Evolutionary conservation across 2,329 filamentous ascomycete species (phyloP).

Genomic region (Stagonosporopsis rhizophila): DNA sequence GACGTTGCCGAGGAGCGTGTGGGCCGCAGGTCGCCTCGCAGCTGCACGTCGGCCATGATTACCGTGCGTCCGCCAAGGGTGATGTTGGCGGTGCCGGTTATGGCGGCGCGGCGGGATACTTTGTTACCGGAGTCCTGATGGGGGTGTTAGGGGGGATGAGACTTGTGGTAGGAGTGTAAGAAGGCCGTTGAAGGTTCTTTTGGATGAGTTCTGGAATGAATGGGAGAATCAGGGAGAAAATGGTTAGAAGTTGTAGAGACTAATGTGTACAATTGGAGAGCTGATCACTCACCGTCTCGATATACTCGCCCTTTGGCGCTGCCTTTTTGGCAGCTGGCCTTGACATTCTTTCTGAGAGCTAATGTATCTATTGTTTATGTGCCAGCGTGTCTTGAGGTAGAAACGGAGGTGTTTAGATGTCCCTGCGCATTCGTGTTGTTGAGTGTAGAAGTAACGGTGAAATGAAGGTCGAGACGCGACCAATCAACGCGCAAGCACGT

Average conservation of each 20-base stretch:
- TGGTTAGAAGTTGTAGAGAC: not conserved
- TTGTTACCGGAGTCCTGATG: constrained; percentile 98
- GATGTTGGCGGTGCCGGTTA: constrained; percentile 96
- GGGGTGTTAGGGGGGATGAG: not conserved
- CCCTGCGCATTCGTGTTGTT: not conserved
- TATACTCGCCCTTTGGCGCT: constrained; percentile 86
- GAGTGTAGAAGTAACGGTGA: constrained; percentile 9
- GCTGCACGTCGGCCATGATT: constrained; percentile 92
- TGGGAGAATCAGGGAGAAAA: too few species aligned
- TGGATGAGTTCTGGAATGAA: too few species aligned
- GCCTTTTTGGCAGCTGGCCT: constrained; percentile 59
- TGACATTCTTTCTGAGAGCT: constrained; percentile 44
- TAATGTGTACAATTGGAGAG: not conserved
- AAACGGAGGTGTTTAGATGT: not conserved
- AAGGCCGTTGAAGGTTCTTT: too few species aligned
- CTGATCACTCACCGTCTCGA: constrained; percentile 76
- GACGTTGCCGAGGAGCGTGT: constrained; percentile 47
- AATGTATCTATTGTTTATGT: not conserved
- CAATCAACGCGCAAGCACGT: constrained; percentile 22
- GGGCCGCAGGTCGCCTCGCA: constrained; percentile 80
- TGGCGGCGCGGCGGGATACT: constrained; percentile 87
- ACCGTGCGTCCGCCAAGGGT: constrained; percentile 94
- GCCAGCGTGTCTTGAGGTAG: not conserved
- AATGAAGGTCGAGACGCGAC: constrained; percentile 11
- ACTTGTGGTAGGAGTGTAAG: not conserved